Conservation (phyloP, 108 stramenopile species). For the Discostella stelligeroides region DNA sequence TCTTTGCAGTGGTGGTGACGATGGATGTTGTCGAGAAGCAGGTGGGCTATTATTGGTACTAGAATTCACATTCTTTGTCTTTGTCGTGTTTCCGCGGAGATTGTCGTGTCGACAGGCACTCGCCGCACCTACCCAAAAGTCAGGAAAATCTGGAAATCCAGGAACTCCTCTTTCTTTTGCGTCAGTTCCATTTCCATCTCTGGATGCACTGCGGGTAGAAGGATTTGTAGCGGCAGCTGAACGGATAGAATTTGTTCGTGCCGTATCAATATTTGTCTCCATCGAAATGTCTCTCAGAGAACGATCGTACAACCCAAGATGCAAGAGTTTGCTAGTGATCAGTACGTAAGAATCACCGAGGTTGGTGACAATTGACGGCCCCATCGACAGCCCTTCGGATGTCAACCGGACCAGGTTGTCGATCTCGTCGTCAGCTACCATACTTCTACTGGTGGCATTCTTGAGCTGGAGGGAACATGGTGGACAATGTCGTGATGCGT, state of each 20-base stretch:
- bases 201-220: no score
- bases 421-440: background rate
- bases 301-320: conserved; percentile 34
- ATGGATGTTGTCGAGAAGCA: background rate
- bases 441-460: no score
- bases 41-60: background rate
- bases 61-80: background rate
- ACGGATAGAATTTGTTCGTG: no score
- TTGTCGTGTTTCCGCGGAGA: background rate
- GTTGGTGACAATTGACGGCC: conserved; percentile 19
- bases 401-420: conserved; percentile 32
- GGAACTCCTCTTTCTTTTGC: conserved; percentile 32
- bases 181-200: background rate
- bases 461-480: no score
- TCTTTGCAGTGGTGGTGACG: background rate
- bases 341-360: conserved; percentile 20
- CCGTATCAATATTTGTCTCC: background rate
- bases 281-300: conserved; percentile 13
- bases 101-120: background rate
- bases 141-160: conserved; percentile 57
- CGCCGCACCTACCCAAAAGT: conserved; percentile 38
- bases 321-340: conserved; percentile 22
- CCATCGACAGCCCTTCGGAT: conserved; percentile 24
- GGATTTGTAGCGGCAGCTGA: no score
- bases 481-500: no score